Evolutionary conservation across 2,329 filamentous ascomycete species (phyloP).

Genomic region (Fusarium kyushuense): DNA sequence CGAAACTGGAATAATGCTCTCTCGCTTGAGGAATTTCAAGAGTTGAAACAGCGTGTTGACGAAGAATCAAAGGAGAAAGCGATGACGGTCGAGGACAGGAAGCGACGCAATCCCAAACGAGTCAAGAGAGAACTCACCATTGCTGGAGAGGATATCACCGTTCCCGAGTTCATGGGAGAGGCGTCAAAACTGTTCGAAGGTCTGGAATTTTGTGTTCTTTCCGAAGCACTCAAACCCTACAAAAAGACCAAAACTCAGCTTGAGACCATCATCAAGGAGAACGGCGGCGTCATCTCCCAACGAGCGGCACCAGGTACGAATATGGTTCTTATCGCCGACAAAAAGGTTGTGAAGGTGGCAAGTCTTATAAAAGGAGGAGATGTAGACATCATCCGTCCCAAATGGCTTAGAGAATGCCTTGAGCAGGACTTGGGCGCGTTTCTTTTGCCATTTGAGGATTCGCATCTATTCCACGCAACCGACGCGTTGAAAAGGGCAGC

Average conservation of each 20-base stretch:
- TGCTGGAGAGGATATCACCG: slow-evolving; percentile 71
- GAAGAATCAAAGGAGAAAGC: slow-evolving; percentile 78
- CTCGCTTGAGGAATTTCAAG: slow-evolving; percentile 80
- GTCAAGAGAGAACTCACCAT: slow-evolving; percentile 78
- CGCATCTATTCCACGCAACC: slow-evolving; percentile 79
- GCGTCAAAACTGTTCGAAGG: slow-evolving; percentile 78
- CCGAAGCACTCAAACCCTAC: slow-evolving; percentile 74
- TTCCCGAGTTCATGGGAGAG: slow-evolving; percentile 64
- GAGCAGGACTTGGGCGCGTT: slow-evolving; percentile 67
- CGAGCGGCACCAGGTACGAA: slow-evolving; percentile 70
- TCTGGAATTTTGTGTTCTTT: slow-evolving; percentile 85
- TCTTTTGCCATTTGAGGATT: slow-evolving; percentile 70
- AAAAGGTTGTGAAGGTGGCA: slow-evolving; percentile 83
- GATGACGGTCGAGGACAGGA: slow-evolving; percentile 80
- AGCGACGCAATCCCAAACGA: slow-evolving; percentile 65
- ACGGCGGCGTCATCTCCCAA: slow-evolving; percentile 85
- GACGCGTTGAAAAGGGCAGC: slow-evolving; percentile 67
- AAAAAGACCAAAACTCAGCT: slow-evolving; percentile 84
- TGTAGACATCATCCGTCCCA: slow-evolving; percentile 79
- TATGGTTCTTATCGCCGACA: slow-evolving; percentile 83
- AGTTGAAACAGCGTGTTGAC: slow-evolving; percentile 76
- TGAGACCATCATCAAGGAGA: slow-evolving; percentile 82
- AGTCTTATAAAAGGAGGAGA: slow-evolving; percentile 80
- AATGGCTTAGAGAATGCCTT: slow-evolving; percentile 88
- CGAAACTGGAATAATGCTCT: slow-evolving; percentile 86